These are phyloP conservation scores for Dicorynia guianensis DNA, from an alignment of 306 rosid species.

Conservation along the genomic window DNA sequence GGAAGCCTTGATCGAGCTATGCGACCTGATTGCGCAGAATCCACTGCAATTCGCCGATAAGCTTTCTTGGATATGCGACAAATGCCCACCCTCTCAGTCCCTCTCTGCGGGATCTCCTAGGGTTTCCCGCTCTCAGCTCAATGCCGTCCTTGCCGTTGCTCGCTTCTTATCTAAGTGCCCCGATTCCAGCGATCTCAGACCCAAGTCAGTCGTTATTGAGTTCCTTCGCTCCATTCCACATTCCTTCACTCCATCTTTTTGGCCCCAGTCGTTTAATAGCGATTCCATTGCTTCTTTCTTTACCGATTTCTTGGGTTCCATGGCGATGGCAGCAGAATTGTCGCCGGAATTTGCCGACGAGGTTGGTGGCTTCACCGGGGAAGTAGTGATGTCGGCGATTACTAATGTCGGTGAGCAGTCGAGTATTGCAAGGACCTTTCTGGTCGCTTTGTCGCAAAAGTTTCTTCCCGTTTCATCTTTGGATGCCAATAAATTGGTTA, in stretches of 20 bases:
- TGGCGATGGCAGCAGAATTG: slow-evolving; percentile 64
- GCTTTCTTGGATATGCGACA: slow-evolving; percentile 81
- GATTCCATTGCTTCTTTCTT: slow-evolving; percentile 73
- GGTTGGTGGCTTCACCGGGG: slow-evolving; percentile 64
- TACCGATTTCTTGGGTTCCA: slow-evolving; percentile 62
- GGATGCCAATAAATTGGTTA: slow-evolving; percentile 66
- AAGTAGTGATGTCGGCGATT: slow-evolving; percentile 64
- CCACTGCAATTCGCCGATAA: slow-evolving; percentile 79
- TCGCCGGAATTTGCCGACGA: slow-evolving; percentile 76
- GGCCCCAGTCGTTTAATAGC: slow-evolving; percentile 77
- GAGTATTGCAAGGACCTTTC: slow-evolving; percentile 70
- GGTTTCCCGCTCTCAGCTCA: slow-evolving; percentile 90
- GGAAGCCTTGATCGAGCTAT: slow-evolving; percentile 93
- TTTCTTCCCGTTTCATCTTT: slow-evolving; percentile 69
- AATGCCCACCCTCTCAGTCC: slow-evolving; percentile 78
- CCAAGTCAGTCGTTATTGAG: slow-evolving; percentile 71
- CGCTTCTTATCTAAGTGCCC: slow-evolving; percentile 81
- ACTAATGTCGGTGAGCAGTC: slow-evolving; percentile 50
- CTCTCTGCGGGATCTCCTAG: slow-evolving; percentile 77
- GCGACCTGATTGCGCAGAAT: slow-evolving; percentile 87
- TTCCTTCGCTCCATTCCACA: slow-evolving; percentile 74
- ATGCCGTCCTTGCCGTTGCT: slow-evolving; percentile 88
- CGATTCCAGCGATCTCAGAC: slow-evolving; percentile 72
- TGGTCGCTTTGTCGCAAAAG: slow-evolving; percentile 67
- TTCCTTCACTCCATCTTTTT: slow-evolving; percentile 71